A percentile compares a stretch with the other conserved stretches of the same genome.
Conservation (phyloP, 2,329 filamentous ascomycete genomes). For the Colletotrichum caudatum region DNA sequence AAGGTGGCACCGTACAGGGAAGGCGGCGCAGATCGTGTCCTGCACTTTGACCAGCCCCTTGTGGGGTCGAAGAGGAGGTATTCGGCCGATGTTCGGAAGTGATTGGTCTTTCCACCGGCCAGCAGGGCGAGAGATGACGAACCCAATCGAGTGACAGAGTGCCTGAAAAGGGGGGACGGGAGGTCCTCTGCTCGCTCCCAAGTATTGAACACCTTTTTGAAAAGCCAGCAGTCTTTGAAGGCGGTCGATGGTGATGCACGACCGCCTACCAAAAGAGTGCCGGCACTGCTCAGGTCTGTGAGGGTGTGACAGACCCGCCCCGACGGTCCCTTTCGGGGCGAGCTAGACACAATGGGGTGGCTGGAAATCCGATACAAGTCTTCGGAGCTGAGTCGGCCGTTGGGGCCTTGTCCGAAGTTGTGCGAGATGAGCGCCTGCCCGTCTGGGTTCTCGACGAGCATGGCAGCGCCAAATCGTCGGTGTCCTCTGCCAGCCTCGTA, state of each 20-base stretch:
- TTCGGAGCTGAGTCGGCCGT: slow-evolving; percentile 60
- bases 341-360: slow-evolving; percentile 35
- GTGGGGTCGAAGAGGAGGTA: slow-evolving; percentile 65
- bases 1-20: slow-evolving; percentile 60
- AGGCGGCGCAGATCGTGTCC: slow-evolving; percentile 49
- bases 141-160: slow-evolving; percentile 70
- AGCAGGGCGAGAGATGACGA: slow-evolving; percentile 66
- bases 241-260: slow-evolving; percentile 79
- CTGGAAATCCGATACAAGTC: slow-evolving; percentile 59
- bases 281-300: slow-evolving; percentile 70
- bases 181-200: slow-evolving; percentile 77
- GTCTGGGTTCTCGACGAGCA: slow-evolving; percentile 55
- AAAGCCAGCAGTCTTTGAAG: slow-evolving; percentile 81
- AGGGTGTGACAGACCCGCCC: slow-evolving; percentile 81
- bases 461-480: slow-evolving; percentile 71
- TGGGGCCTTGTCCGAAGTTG: slow-evolving; percentile 59
- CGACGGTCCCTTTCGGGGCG: slow-evolving; percentile 52
- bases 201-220: slow-evolving; percentile 61
- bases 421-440: slow-evolving; percentile 60
- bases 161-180: slow-evolving; percentile 80
- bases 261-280: slow-evolving; percentile 79
- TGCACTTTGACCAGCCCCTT: slow-evolving; percentile 62
- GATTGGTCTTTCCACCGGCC: slow-evolving; percentile 70
- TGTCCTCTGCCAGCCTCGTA: slow-evolving; percentile 57
- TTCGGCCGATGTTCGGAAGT: slow-evolving; percentile 60